Base-by-base conservation (phyloP, 331 rosid species). In the Quercus tomentella region DNA sequence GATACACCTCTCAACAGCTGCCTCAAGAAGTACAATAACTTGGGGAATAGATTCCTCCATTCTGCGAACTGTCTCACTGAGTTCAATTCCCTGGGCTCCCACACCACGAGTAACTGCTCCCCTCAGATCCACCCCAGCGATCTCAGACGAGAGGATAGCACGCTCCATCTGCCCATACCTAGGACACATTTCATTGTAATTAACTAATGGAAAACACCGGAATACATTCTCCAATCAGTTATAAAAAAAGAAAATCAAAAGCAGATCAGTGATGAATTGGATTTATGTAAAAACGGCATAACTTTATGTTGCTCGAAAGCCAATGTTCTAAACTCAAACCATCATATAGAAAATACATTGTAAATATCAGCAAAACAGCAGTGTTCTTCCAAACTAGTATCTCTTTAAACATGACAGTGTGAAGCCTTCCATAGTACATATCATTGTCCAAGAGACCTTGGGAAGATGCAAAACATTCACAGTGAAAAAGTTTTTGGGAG, bases 101-200 rank as follows among this genome's bases (percentile, higher is more conserved):
- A 96, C 88, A 49, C 98, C 99, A 77, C 99, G 94, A 30, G 97
- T 87, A 72, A 96, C 99, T 73, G 99, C 99, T 88, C 99, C 99
- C 81, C 99, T 89, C 77, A 96, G 92, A 88, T 96, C 99, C 69
- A 96, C 87, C 78, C 90, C 97, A n/a, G 97, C 87, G 76, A 93
- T 96, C 87, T 91, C 99, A 70, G 96, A 89, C 72, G 93, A 93
- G 65, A 96, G 99, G 81, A 96, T 96, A 54, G 98, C 97, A 33
- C 91, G 94, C 92, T 96, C 99, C 98, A 93, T 91, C 81, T 96
- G 98, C 69, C 99, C 98, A 84, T 96, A 96, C 89, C 99, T 96
- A 82, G 54, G 76, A 70, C 43, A 74, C 52, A 84, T 60, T 68
- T 76, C 58, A 71, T 55, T 60, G 72, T 71, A 16, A 72, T 79